Evolutionary conservation across 2,329 filamentous ascomycete genomes (phyloP).

Genomic region (Aspergillus sclerotialis): DNA sequence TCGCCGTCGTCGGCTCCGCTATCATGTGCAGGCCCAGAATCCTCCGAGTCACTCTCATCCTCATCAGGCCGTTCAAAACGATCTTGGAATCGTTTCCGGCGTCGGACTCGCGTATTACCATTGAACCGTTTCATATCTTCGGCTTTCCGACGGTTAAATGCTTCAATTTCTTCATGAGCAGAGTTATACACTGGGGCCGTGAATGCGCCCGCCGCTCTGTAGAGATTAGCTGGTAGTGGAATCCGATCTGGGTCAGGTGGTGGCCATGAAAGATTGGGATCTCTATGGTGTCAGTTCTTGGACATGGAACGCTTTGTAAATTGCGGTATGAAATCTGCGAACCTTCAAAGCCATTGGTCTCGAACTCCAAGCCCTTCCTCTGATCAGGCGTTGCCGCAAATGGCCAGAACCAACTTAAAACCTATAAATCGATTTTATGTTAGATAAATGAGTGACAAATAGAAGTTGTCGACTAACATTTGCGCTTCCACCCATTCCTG

Average conservation of each 20-base stretch:
- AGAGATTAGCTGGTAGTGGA: constrained; percentile 22
- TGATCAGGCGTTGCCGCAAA: constrained; percentile 45
- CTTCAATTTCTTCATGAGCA: constrained; percentile 40
- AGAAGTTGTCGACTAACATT: constrained; percentile 25
- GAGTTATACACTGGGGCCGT: constrained; percentile 22
- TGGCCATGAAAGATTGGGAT: constrained; percentile 36
- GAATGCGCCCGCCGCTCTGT: constrained; percentile 13
- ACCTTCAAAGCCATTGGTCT: constrained; percentile 57
- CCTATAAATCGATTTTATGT: constrained; percentile 14
- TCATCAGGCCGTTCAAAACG: constrained; percentile 20
- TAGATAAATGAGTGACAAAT: background rate
- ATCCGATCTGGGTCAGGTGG: constrained; percentile 46
- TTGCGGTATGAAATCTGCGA: background rate
- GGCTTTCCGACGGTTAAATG: constrained; percentile 49
- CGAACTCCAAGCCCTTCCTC: constrained; percentile 43
- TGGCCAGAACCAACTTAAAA: constrained; percentile 56
- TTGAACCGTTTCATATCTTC: constrained; percentile 43
- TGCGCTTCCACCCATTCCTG: constrained; percentile 52
- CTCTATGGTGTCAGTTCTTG: constrained; percentile 13
- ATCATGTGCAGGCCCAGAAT: constrained; percentile 12
- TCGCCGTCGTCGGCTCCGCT: constrained; percentile 41
- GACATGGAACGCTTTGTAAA: no score
- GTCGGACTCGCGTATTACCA: constrained; percentile 26
- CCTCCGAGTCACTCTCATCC: constrained; percentile 11
- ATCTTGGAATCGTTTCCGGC: constrained; percentile 36